Percentiles rank a stretch among this genome's conserved stretches.
phyloP scores from a whole-genome alignment of 2,329 filamentous ascomycete species.

The Exophiala aquamarina region DNA sequence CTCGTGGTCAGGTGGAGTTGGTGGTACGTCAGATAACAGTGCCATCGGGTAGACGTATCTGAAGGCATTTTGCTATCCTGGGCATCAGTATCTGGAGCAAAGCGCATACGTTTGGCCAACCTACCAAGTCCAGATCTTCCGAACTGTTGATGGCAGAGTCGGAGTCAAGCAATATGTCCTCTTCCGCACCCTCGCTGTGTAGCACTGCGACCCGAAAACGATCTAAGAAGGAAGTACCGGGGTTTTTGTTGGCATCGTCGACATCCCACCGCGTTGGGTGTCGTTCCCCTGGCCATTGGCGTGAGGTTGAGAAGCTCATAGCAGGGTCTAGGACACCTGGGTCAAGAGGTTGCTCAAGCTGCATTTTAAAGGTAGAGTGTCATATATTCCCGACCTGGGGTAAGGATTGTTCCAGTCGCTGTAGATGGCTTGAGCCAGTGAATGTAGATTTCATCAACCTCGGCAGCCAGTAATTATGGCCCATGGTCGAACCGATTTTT shows the following conservation, averaged over 20 bases:
- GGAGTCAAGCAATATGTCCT: conserved; percentile 2
- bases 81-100: too few species aligned
- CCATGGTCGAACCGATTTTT: too few species aligned
- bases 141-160: conserved; percentile 9
- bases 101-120: too few species aligned
- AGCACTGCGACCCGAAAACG: not conserved
- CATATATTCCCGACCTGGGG: too few species aligned
- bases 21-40: conserved; percentile 11
- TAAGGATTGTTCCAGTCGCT: too few species aligned
- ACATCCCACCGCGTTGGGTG: conserved; percentile 1
- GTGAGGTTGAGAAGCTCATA: conserved; percentile 8
- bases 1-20: conserved; percentile 4
- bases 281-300: conserved; percentile 1
- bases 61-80: not conserved
- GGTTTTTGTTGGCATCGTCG: not conserved
- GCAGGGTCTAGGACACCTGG: conserved; percentile 6
- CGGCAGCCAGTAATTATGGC: too few species aligned
- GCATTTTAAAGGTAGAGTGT: not conserved
- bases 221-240: not conserved
- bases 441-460: conserved; percentile 7
- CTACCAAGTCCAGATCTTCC: not conserved
- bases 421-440: conserved; percentile 7
- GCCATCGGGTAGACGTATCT: conserved; percentile 16
- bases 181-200: conserved; percentile 3
- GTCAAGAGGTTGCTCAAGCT: not conserved